Evolutionary conservation across 2,329 filamentous ascomycete genomes (phyloP).

Genomic region (Cryphonectria nitschkei): DNA sequence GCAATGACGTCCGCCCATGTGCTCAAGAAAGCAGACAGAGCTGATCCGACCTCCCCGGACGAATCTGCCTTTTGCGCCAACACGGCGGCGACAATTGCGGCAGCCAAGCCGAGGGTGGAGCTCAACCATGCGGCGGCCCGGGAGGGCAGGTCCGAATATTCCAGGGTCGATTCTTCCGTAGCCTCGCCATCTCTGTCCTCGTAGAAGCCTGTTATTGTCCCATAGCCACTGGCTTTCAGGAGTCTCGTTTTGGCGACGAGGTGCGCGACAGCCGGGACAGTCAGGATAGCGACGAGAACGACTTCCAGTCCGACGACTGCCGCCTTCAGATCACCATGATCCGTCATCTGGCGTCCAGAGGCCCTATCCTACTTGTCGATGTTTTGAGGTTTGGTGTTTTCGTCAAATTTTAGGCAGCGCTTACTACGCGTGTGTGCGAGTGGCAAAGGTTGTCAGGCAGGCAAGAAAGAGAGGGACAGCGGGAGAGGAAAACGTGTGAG

Average conservation of each 20-base stretch:
- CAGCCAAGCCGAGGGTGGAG: constrained; percentile 34
- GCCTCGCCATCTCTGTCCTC: constrained; percentile 39
- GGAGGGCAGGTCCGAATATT: constrained; percentile 37
- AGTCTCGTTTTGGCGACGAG: constrained; percentile 23
- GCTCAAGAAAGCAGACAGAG: not conserved
- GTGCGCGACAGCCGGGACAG: constrained; percentile 31
- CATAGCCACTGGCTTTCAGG: constrained; percentile 30
- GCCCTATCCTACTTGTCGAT: not conserved
- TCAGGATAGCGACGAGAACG: constrained; percentile 28
- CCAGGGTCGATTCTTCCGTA: constrained; percentile 38
- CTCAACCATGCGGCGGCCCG: constrained; percentile 35
- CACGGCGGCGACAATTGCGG: constrained; percentile 33
- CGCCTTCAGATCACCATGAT: constrained; percentile 20
- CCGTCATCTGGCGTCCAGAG: constrained; percentile 19
- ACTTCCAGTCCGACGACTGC: constrained; percentile 24
- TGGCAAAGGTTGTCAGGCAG: not conserved
- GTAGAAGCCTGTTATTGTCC: constrained; percentile 34
- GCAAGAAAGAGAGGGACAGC: too few relatives aligned
- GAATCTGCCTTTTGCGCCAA: constrained; percentile 21
- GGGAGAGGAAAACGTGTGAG: not conserved
- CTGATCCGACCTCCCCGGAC: not conserved
- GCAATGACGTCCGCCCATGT: constrained; percentile 33
- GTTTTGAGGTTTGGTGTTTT: not conserved
- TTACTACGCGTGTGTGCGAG: constrained; percentile 1
- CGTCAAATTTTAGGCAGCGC: not conserved